Base-by-base conservation (phyloP, 192 early-diverging fungal species). In the Podila epigama region DNA sequence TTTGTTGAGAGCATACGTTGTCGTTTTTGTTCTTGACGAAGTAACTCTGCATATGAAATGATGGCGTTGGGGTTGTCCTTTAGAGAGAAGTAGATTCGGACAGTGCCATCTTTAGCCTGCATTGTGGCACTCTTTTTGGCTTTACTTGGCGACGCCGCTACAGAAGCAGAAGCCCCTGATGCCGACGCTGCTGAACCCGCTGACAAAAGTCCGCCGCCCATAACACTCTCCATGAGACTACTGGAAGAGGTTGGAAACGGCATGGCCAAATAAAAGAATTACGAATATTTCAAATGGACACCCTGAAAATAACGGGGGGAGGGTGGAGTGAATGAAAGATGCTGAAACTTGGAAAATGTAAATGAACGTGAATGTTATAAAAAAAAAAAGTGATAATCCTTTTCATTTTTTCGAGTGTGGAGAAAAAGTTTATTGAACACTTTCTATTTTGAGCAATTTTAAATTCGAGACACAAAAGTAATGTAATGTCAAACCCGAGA, bases 51-150 rank as follows among this genome's bases (percentile, higher is more conserved):
- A 50, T 64, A 77, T 25, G 66, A 68, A 66, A 77, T 68, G 60
- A 77, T 77, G 56, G 73, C 60, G 27, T 77, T 61, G 50, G 70
- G 70, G 32, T 72, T 72, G 29, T 77, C 66, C 20, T 68, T 63
- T 29, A 77, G 66, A 10, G 66, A 68, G 40, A 59, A 68, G 60
- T 58, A 77, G 55, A 77, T 51, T 58, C 73, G 53, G 22, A 77
- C 41, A 6, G 66, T 58, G 22, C 54, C 56, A 34, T 50, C 53
- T 18, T 39, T 51, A 3, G 58, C 18, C 22, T 3, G 29, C 10
- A 55, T 35, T 35, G 2, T 4, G 15, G n/a, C 29, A 37, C 51
- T 39, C 35, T 48, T 58, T 36, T 61, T 58, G 42, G 40, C 15
- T 25, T 56, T 41, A 35, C 27, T 63, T 37, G 34, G 16, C n/a